phyloP scores from a whole-genome alignment of 2,329 filamentous ascomycete genomes.

The Furcasterigmium furcatum region DNA sequence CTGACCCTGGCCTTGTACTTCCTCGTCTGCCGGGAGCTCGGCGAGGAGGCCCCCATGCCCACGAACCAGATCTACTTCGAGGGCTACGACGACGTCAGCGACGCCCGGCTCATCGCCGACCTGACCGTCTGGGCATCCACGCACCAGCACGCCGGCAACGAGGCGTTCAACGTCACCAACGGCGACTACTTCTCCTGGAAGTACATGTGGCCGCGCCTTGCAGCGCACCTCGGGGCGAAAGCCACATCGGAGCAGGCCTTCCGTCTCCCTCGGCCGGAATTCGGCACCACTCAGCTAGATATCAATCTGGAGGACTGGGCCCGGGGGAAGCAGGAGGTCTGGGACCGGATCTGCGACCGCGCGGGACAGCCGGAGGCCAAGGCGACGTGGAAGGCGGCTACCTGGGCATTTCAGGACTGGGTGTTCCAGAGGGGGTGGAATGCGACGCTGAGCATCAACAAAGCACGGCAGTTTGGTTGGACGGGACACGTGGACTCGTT shows the following conservation, averaged over 20 bases:
- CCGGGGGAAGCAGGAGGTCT: background rate
- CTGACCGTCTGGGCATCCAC: background rate
- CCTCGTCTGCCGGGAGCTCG: background rate
- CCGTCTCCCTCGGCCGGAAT: background rate
- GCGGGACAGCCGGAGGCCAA: constrained; percentile 1
- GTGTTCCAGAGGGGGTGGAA: constrained; percentile 4
- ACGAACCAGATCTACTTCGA: constrained; percentile 1
- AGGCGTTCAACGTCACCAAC: constrained; percentile 8
- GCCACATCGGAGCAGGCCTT: constrained; percentile 1
- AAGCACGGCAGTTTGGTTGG: constrained; percentile 6
- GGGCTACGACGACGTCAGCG: constrained; percentile 1
- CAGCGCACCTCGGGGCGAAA: background rate
- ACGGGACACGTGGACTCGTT: constrained; percentile 5
- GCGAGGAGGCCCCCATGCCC: background rate
- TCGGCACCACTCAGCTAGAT: background rate
- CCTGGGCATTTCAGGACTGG: constrained; percentile 4
- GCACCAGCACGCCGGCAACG: constrained; percentile 19
- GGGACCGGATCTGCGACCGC: constrained; percentile 1
- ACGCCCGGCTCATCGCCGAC: constrained; percentile 1
- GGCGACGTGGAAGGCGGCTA: background rate
- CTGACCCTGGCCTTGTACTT: background rate
- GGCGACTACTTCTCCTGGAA: constrained; percentile 7
- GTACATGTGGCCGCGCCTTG: constrained; percentile 6
- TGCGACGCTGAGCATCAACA: constrained; percentile 6
- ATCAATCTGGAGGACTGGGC: background rate